These are phyloP conservation scores for Lichina pygmaea DNA, from an alignment of 495 filamentous ascomycete genomes.

Conservation along the genomic window DNA sequence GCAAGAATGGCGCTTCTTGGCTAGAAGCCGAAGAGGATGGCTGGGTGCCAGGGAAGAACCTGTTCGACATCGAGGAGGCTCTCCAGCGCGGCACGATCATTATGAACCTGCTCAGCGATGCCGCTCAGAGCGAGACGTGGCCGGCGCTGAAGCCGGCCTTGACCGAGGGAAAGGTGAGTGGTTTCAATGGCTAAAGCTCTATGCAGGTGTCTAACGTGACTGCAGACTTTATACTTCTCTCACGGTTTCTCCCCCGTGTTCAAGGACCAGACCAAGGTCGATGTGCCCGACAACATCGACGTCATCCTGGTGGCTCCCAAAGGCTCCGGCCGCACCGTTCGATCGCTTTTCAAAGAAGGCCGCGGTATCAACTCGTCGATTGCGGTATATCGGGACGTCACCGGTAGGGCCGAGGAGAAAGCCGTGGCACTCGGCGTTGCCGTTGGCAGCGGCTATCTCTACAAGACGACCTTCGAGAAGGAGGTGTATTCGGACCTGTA, in stretches of 20 bases:
- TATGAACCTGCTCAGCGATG: slow-evolving; percentile 97
- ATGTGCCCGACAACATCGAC: slow-evolving; percentile 81
- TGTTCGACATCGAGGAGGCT: slow-evolving; percentile 91
- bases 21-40: slow-evolving; percentile 90
- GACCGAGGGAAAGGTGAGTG: slow-evolving; percentile 77
- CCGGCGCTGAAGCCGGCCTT: slow-evolving; percentile 89
- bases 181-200: not conserved
- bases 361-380: slow-evolving; percentile 99
- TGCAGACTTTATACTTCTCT: slow-evolving; percentile 92
- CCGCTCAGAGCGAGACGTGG: slow-evolving; percentile 96
- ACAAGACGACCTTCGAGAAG: slow-evolving; percentile 99
- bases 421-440: slow-evolving; percentile 91
- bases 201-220: slow-evolving; percentile 5
- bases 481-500: slow-evolving; percentile 98
- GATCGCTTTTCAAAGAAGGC: slow-evolving; percentile 88
- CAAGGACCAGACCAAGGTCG: slow-evolving; percentile 97
- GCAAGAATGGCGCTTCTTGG: slow-evolving; percentile 95
- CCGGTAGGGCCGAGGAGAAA: slow-evolving; percentile 94
- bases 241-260: slow-evolving; percentile 99
- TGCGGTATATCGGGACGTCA: slow-evolving; percentile 96
- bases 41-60: slow-evolving; percentile 93
- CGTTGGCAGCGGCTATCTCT: slow-evolving; percentile 89
- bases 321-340: slow-evolving; percentile 94
- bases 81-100: slow-evolving; percentile 80
- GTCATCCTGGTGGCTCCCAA: slow-evolving; percentile 98